Percentiles rank a stretch among this genome's conserved stretches.
phyloP scores from a whole-genome alignment of 2,329 filamentous ascomycete species.

The Diaporthe sp. region DNA sequence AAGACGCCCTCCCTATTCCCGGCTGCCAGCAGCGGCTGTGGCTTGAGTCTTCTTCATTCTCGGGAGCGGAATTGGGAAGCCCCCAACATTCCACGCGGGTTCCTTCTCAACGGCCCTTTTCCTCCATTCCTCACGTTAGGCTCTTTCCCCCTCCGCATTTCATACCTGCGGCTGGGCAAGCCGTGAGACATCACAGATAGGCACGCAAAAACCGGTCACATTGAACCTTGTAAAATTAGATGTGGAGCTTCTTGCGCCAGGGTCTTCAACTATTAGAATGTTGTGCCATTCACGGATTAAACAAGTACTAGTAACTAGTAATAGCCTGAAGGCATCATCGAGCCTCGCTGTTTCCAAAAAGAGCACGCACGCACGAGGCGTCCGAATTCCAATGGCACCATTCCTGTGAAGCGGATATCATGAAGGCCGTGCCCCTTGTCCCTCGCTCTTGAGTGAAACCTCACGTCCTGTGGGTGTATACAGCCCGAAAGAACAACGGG shows the following conservation, averaged over 20 bases:
- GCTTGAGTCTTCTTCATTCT: constrained; percentile 17
- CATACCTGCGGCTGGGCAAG: background rate
- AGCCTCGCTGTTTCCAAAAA: background rate
- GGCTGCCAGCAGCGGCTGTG: constrained; percentile 14
- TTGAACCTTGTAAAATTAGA: background rate
- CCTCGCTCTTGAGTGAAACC: background rate
- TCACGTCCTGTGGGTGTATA: constrained; percentile 1
- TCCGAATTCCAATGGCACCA: constrained; percentile 6
- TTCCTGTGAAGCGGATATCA: constrained; percentile 32
- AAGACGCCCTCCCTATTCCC: constrained; percentile 10
- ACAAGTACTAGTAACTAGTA: constrained; percentile 28
- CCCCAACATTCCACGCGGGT: background rate
- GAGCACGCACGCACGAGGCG: background rate
- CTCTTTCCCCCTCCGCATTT: background rate
- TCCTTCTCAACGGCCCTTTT: background rate
- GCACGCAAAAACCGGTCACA: background rate
- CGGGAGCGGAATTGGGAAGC: background rate
- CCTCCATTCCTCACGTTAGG: background rate
- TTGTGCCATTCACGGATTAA: constrained; percentile 19
- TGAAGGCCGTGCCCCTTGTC: constrained; percentile 2
- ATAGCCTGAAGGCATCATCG: background rate
- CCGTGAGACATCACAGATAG: background rate
- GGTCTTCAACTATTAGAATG: constrained; percentile 6
- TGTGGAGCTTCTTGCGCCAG: background rate
- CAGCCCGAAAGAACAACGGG: constrained; percentile 19